Evolutionary conservation across 441 rosid species (phyloP).

Genomic region (Croton laevigatus): DNA sequence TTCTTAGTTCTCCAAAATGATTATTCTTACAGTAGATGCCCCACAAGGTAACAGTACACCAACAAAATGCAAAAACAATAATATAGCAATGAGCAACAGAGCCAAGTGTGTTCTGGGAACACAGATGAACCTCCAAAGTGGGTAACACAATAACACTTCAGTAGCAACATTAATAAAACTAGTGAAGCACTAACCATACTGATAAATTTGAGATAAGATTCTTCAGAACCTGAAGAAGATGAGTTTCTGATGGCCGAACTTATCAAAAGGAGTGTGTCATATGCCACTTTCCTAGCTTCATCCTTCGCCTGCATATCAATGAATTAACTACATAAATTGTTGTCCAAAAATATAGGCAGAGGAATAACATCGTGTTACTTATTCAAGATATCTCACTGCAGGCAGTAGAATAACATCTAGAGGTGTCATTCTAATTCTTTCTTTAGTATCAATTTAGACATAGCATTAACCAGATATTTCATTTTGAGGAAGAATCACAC

Average conservation of each 20-base stretch:
- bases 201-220: slow-evolving; percentile 56
- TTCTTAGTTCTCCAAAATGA: not conserved
- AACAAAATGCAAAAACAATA: not conserved
- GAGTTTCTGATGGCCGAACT: slow-evolving; percentile 47
- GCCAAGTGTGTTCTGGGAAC: not conserved
- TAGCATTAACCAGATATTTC: not conserved
- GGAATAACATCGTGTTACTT: too few species aligned
- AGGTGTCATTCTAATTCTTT: too few species aligned
- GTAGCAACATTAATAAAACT: not conserved
- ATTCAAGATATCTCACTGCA: too few species aligned
- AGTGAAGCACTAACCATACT: slow-evolving; percentile 56
- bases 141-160: not conserved
- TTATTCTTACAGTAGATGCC: not conserved
- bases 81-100: not conserved
- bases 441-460: not conserved
- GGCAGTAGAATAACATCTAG: too few species aligned
- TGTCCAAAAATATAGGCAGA: not conserved
- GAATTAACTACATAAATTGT: not conserved
- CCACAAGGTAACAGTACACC: not conserved
- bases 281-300: slow-evolving; percentile 79
- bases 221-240: slow-evolving; percentile 35
- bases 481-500: not conserved
- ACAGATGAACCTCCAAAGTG: not conserved
- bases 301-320: slow-evolving; percentile 55
- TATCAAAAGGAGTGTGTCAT: slow-evolving; percentile 59